Evolutionary conservation across 2,329 filamentous ascomycete genomes (phyloP), one percentile per base, ranked within the genome.

Genomic region (Periconia sp.): DNA sequence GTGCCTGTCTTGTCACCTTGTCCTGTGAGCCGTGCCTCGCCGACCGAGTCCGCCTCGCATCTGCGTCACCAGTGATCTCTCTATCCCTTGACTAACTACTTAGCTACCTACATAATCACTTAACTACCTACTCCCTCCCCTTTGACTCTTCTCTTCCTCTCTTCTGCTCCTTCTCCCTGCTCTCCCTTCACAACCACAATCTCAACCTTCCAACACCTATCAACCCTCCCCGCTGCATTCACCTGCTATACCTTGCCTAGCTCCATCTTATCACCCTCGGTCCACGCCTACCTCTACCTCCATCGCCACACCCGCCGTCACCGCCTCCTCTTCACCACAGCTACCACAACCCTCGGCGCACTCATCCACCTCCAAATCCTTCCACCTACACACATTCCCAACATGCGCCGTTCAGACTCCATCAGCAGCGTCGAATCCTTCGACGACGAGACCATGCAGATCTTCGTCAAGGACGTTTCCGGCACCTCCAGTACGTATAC

Each of bases 401-500:
- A 30, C 49, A 73, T 74, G 73, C 66, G 57, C 55, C 68, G 68
- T 59, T 61, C 70, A 46, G 58, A 66, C 73, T 70, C 73, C 63
- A 71, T 77, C 65, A 72, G 72, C 53, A 77, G 74, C 67, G 64
- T 75, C 64, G 73, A 71, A 64, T 76, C 75, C 33, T 61, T 68
- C 46, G 78, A 82, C 53, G 76, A 79, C 50, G 77, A 81, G 48
- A 83, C 77, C 40, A 84, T 84, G 75, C 81, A 83, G 68, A 82
- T 86, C 72, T 85, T 85, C 72, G 79, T 85, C 71, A 85, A 84
- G 74, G 81, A 80, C 65, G 73, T 84, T 47, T 76, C 80, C 35
- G 83, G 82, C 61, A 77, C 80, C 37, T 63, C 57, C 70, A 85
- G 83, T 85, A 76, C 71, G 82, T 74, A 46, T 47, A 45, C 41